phyloP scores from a whole-genome alignment of 2,329 filamentous ascomycete genomes.

The Trichoderma cornu-damae region DNA sequence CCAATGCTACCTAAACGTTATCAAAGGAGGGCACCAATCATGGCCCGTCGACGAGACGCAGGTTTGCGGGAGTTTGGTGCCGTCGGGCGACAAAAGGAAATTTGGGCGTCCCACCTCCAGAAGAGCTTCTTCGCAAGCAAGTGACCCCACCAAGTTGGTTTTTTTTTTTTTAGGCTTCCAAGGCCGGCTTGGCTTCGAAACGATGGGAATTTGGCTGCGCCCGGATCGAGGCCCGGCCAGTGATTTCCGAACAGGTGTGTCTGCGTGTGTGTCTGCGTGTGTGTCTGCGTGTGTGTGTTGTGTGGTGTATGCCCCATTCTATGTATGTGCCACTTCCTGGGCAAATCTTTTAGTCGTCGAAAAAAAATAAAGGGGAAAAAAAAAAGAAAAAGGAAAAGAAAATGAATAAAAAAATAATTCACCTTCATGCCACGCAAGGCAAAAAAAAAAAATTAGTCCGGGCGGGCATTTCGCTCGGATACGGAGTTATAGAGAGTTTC shows the following conservation, averaged over 20 bases:
- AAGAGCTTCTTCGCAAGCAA: background rate
- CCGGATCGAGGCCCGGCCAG: background rate
- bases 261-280: background rate
- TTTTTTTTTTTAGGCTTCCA: too few relatives aligned
- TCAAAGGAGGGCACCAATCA: slow-evolving; percentile 19
- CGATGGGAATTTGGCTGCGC: background rate
- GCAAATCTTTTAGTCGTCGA: too few relatives aligned
- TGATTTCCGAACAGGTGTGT: background rate
- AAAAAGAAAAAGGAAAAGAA: too few relatives aligned
- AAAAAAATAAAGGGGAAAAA: too few relatives aligned
- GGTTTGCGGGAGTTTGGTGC: slow-evolving; percentile 13
- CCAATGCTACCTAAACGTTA: slow-evolving; percentile 18
- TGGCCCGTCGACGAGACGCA: background rate
- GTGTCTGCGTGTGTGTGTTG: too few relatives aligned
- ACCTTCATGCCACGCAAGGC: too few relatives aligned
- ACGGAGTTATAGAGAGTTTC: too few relatives aligned
- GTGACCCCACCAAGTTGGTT: background rate
- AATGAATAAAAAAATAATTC: too few relatives aligned
- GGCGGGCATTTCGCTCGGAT: too few relatives aligned
- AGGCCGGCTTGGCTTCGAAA: background rate
- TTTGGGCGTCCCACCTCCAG: background rate
- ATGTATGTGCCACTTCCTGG: too few relatives aligned
- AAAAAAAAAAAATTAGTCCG: too few relatives aligned
- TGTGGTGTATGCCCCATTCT: too few relatives aligned
- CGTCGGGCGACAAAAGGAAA: slow-evolving; percentile 11